Evolutionary conservation across 2,329 filamentous ascomycete genomes (phyloP), one percentile per base, ranked within the genome.

Genomic region (Colletotrichum sublineola): DNA sequence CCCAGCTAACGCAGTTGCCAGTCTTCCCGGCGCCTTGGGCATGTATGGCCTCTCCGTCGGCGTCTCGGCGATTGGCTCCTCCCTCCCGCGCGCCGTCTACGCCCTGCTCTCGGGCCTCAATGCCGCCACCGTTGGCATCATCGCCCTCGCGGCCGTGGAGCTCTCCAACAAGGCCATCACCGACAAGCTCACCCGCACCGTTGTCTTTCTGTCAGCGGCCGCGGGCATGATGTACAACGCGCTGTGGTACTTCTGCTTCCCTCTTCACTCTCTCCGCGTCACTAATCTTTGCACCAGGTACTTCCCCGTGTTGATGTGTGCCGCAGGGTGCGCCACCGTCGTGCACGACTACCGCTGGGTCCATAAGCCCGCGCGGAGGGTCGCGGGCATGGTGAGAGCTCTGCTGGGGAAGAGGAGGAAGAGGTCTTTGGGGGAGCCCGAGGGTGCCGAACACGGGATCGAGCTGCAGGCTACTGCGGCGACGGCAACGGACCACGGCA

Each of bases 101-200:
- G 90, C 90, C 0, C 81, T 93, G 2, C 83, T 93, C 0, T 92
- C 89, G 0, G 91, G 91, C 0, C 83, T 93, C 24, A 93, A 93
- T 76, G 86, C 90, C 0, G 87, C 90, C 0, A 91, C 89, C 0
- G 91, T 93, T 0, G 91, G 91, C 0, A 88, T 93, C 40, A 88
- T 93, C 68, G 89, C 90, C 2, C 81, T 93, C 0, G 90, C 91
- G 1, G 91, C 90, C 2, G 88, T 92, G 0, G 82, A 91, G 77
- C 82, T 93, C 1, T 86, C 90, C 0, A 82, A 89, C 31, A 92
- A 92, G 76, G 88, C 90, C 0, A 90, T 93, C 68, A 88, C 85
- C 1, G 91, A 93, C 76, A 83, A 82, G 38, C 46, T 92, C 12
- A 89, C 91, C 0, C 82, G 91, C 5, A 82, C 90, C 2, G 75